Evolutionary conservation across 192 early-diverging fungal genomes (phyloP).

Genomic region (Chytriomyces confervae): DNA sequence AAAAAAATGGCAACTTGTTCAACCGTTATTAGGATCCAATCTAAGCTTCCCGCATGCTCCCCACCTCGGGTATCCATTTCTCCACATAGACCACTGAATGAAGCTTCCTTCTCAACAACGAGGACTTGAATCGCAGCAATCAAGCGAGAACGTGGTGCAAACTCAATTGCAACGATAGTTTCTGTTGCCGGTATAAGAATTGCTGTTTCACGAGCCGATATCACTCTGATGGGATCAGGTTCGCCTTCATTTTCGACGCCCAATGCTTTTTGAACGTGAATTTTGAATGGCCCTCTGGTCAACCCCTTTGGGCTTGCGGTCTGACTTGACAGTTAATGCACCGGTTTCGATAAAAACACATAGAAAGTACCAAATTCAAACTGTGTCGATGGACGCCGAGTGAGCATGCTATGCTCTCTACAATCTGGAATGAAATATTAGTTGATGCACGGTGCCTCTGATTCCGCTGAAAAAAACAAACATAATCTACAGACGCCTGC

Average conservation of each 20-base stretch:
- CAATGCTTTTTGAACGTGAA: slow-evolving; percentile 30
- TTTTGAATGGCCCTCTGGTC: slow-evolving; percentile 27
- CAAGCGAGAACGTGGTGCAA: neutral
- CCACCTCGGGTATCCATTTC: slow-evolving; percentile 31
- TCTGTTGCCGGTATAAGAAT: slow-evolving; percentile 34
- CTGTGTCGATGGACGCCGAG: slow-evolving; percentile 36
- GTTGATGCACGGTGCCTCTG: neutral
- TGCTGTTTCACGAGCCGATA: neutral
- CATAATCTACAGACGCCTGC: slow-evolving; percentile 40
- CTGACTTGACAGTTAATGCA: neutral
- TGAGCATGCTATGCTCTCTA: slow-evolving; percentile 48
- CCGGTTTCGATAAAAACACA: neutral
- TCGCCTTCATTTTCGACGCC: slow-evolving; percentile 16
- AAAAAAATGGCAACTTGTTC: slow-evolving; percentile 9
- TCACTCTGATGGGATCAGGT: neutral
- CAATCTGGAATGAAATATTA: slow-evolving; percentile 13
- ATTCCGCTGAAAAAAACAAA: neutral
- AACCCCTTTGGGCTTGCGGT: slow-evolving; percentile 45
- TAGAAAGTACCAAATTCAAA: slow-evolving; percentile 34
- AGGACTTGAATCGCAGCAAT: slow-evolving; percentile 26
- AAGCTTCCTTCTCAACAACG: slow-evolving; percentile 50
- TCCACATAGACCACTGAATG: slow-evolving; percentile 41
- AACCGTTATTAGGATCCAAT: too few relatives aligned
- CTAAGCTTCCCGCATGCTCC: neutral
- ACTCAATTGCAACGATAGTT: neutral